Conservation (phyloP, 1,139 yeast species). For the Magnusiomyces fungicola region DNA sequence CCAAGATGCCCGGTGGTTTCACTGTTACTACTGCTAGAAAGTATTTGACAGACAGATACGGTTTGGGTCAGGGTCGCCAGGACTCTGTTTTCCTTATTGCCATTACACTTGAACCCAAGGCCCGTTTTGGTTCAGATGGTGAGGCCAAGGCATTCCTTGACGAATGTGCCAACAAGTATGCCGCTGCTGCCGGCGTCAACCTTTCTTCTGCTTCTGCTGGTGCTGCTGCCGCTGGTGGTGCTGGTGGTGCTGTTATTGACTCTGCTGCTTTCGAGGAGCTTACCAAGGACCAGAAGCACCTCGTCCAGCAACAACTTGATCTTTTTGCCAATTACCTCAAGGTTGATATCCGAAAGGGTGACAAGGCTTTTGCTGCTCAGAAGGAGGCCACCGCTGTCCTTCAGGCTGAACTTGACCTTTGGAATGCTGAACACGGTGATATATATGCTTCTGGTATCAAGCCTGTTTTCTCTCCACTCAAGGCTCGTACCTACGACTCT, state of each 20-base stretch:
- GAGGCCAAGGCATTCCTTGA: slow-evolving; percentile 92
- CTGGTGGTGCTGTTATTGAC: slow-evolving; percentile 86
- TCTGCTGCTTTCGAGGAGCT: slow-evolving; percentile 94
- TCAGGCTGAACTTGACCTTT: slow-evolving; percentile 84
- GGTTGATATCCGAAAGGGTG: slow-evolving; percentile 85
- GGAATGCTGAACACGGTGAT: slow-evolving; percentile 95
- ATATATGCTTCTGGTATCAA: slow-evolving; percentile 85
- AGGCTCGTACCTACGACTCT: slow-evolving; percentile 94
- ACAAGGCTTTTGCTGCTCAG: slow-evolving; percentile 76
- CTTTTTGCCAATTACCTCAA: slow-evolving; percentile 91
- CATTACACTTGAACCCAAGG: slow-evolving; percentile 82
- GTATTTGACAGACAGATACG: slow-evolving; percentile 84
- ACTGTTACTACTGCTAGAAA: slow-evolving; percentile 86
- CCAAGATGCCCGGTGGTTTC: slow-evolving; percentile 99
- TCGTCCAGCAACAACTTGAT: slow-evolving; percentile 94
- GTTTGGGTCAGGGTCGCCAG: slow-evolving; percentile 89
- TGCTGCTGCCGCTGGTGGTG: slow-evolving; percentile 42
- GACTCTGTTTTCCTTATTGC: slow-evolving; percentile 80
- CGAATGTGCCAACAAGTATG: slow-evolving; percentile 74
- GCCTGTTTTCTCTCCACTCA: slow-evolving; percentile 83
- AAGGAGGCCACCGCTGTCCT: slow-evolving; percentile 77
- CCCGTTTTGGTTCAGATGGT: slow-evolving; percentile 74
- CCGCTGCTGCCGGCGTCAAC: slow-evolving; percentile 70
- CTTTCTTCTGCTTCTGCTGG: slow-evolving; percentile 60
- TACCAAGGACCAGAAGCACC: slow-evolving; percentile 78